Conservation (phyloP, 2,329 filamentous ascomycete genomes). For the Ophiosphaerella korrae region DNA sequence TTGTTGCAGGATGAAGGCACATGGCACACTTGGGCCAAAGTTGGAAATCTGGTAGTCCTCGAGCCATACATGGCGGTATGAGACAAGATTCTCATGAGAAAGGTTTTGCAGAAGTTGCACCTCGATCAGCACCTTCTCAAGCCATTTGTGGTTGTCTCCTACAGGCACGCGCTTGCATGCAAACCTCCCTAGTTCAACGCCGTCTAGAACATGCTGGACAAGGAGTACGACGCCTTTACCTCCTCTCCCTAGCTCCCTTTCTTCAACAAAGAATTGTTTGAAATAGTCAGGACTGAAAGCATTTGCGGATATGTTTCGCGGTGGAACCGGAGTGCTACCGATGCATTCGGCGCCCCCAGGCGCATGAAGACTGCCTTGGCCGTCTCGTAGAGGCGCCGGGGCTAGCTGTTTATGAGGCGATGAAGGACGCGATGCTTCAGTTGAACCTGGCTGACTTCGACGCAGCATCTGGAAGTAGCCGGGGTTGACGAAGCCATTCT, state of each 20-base stretch:
- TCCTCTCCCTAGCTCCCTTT: constrained; percentile 82
- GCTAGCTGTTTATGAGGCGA: constrained; percentile 56
- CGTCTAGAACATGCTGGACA: constrained; percentile 91
- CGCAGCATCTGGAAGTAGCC: constrained; percentile 95
- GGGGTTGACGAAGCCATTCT: constrained; percentile 79
- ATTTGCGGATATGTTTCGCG: constrained; percentile 70
- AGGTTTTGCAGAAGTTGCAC: constrained; percentile 91
- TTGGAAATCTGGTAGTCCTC: constrained; percentile 81
- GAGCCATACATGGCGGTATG: constrained; percentile 96
- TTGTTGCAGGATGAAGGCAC: constrained; percentile 95
- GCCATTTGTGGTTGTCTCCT: constrained; percentile 88
- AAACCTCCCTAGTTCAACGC: constrained; percentile 85
- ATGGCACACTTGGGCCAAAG: constrained; percentile 90
- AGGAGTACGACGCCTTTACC: constrained; percentile 94
- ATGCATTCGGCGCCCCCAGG: constrained; percentile 58
- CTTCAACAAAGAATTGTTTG: constrained; percentile 88
- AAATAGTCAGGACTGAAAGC: constrained; percentile 95
- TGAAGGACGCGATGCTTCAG: constrained; percentile 52
- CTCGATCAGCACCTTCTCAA: constrained; percentile 92
- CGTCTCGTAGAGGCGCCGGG: constrained; percentile 34
- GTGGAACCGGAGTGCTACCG: constrained; percentile 50
- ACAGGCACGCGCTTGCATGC: constrained; percentile 97
- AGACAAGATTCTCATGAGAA: constrained; percentile 92
- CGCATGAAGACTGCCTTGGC: constrained; percentile 42
- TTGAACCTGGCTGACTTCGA: constrained; percentile 59